Conservation (phyloP, 495 filamentous ascomycete species). For the Penicillium salamii region DNA sequence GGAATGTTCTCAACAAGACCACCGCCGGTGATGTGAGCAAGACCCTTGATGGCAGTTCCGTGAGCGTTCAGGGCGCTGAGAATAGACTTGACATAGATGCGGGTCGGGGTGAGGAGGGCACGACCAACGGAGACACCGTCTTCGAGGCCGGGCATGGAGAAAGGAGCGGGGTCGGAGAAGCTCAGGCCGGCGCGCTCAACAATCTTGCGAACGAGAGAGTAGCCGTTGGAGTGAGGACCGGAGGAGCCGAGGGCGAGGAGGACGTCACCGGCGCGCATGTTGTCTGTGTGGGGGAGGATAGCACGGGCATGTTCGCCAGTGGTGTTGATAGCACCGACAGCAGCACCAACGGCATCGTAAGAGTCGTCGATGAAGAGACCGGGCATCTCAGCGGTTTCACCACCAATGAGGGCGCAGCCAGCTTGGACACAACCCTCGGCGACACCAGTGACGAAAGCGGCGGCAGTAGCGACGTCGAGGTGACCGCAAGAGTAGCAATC, state of each 20-base stretch:
- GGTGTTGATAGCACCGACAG: conserved; percentile 74
- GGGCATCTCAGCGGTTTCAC: conserved; percentile 97
- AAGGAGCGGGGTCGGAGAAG: conserved; percentile 72
- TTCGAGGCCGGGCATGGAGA: conserved; percentile 51
- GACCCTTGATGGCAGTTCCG: conserved; percentile 75
- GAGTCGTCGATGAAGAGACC: conserved; percentile 79
- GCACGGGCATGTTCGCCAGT: conserved; percentile 47
- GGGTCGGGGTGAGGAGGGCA: conserved; percentile 73
- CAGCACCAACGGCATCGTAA: conserved; percentile 87
- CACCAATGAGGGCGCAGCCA: conserved; percentile 85
- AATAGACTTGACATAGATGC: conserved; percentile 75
- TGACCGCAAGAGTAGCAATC: conserved; percentile 93
- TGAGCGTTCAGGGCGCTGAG: conserved; percentile 54
- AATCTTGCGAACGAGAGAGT: conserved; percentile 87
- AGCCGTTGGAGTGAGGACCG: conserved; percentile 92
- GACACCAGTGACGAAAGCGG: conserved; percentile 81
- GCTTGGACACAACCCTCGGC: conserved; percentile 78
- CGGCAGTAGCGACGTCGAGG: conserved; percentile 72
- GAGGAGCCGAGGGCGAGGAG: conserved; percentile 79
- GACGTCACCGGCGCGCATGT: conserved; percentile 78
- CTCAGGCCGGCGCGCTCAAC: conserved; percentile 65
- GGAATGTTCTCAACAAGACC: conserved; percentile 91
- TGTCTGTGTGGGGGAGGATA: conserved; percentile 69
- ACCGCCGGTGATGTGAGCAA: conserved; percentile 95
- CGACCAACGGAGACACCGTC: conserved; percentile 56